These are phyloP conservation scores for Plasmodium knowlesi DNA, from an alignment of 169 alveolate species.

Conservation along the genomic window DNA sequence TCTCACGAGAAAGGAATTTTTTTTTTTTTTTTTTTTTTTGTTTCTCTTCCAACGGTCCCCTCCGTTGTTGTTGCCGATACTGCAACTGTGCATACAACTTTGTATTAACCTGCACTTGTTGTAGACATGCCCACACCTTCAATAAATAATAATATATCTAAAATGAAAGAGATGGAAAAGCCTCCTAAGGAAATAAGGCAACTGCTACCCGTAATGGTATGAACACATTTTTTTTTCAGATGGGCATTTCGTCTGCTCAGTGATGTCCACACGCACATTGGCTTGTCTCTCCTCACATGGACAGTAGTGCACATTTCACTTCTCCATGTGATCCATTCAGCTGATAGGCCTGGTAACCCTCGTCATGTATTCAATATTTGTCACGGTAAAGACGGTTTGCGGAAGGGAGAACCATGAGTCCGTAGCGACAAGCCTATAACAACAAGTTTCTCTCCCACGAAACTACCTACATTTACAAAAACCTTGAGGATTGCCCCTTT, in stretches of 20 bases:
- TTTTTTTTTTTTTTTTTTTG: background rate
- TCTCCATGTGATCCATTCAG: background rate
- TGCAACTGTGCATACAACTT: background rate
- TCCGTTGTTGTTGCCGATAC: background rate
- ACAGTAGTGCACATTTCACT: background rate
- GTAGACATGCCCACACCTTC: background rate
- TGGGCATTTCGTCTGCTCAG: background rate
- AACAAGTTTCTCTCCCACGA: background rate
- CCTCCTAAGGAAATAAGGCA: conserved; percentile 36
- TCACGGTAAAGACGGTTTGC: conserved; percentile 1
- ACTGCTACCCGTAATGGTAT: conserved; percentile 54
- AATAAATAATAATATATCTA: background rate
- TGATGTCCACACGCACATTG: background rate
- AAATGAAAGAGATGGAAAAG: conserved; percentile 15
- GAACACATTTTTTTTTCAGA: background rate
- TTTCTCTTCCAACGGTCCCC: background rate
- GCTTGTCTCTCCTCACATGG: background rate
- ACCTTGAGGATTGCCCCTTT: background rate
- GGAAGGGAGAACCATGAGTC: background rate
- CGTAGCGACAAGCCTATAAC: background rate
- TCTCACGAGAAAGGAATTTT: background rate
- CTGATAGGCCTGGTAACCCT: conserved; percentile 50
- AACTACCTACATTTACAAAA: background rate
- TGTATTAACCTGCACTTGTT: background rate
- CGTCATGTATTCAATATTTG: conserved; percentile 62